A percentile compares a stretch with the other conserved stretches of the same genome.
These are phyloP conservation scores for Penicillium sp. DNA, from an alignment of 2,329 filamentous ascomycete genomes.

Conservation along the genomic window DNA sequence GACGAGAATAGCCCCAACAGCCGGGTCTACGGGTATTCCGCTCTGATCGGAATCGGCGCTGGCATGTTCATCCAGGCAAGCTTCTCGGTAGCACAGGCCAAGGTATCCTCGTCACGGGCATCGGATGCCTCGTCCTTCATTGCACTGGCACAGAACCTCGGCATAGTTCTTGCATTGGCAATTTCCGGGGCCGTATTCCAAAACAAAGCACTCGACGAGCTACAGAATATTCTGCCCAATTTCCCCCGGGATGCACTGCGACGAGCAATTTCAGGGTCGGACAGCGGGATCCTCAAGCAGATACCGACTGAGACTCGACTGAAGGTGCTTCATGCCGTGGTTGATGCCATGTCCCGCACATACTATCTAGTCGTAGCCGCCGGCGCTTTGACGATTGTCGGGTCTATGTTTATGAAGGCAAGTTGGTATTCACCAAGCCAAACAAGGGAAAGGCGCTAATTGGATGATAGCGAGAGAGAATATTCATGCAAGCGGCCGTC, in stretches of 20 bases:
- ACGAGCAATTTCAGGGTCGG: slow-evolving; percentile 8
- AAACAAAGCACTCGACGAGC: slow-evolving; percentile 9
- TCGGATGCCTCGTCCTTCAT: slow-evolving; percentile 17
- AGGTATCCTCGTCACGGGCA: slow-evolving; percentile 5
- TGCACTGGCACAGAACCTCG: slow-evolving; percentile 18
- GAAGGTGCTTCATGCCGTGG: slow-evolving; percentile 14
- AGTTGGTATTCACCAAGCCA: background rate
- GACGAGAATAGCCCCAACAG: slow-evolving; percentile 1
- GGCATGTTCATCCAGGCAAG: slow-evolving; percentile 19
- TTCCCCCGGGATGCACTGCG: slow-evolving; percentile 1
- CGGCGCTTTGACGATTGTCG: slow-evolving; percentile 18
- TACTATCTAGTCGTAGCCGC: slow-evolving; percentile 22
- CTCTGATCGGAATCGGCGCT: slow-evolving; percentile 17
- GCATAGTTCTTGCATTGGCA: slow-evolving; percentile 16
- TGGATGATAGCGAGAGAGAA: slow-evolving; percentile 6
- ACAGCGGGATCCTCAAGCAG: background rate
- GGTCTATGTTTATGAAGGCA: slow-evolving; percentile 18
- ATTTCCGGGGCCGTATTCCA: slow-evolving; percentile 20
- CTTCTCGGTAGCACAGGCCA: slow-evolving; percentile 21
- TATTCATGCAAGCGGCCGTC: slow-evolving; percentile 10
- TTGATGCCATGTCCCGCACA: slow-evolving; percentile 16
- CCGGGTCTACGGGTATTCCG: slow-evolving; percentile 16
- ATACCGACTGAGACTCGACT: background rate
- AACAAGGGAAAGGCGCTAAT: background rate
- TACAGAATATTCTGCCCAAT: slow-evolving; percentile 10